Base-by-base conservation (phyloP, 371 early-diverging fungal genomes). In the Encephalitozoon cuniculi region DNA sequence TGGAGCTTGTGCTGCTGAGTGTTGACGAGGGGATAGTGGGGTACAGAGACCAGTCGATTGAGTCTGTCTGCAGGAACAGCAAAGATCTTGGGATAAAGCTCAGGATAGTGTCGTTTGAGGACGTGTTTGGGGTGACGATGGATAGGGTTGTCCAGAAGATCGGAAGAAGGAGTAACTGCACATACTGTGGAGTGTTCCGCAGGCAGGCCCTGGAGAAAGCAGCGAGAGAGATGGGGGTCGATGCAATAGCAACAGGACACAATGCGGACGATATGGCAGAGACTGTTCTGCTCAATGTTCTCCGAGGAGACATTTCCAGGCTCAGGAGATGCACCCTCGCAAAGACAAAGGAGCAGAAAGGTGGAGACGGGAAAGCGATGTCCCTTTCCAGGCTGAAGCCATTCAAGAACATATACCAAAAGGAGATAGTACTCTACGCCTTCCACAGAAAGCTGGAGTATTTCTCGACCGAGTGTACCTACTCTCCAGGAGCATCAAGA, bases 231-330 rank as follows among this genome's bases (percentile, higher is more conserved):
- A 86, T 95, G 43, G 88, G 89, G 18, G 93, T 92, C 0, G 89
- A 94, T 79, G 94, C 93, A 81, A 94, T 98, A 79, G 94, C 95
- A 4, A 97, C 97, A 0, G 99, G 99, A 4, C 99, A 98, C 79
- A 98, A 98, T 87, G 97, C 99, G 1, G 99, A 98, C 85, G 99
- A 98, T 87, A 92, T 97, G 74, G 99, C 99, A 18, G 99, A 98
- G 85, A 98, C 99, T 0, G 91, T 97, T 3, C 84, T 98, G 70
- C 93, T 98, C 94, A 98, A 98, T 87, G 89, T 97, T 26, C 87
- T 97, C 70, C 89, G 99, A 59, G 99, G 99, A 49, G 99, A 98
- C 86, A 85, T 93, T 71, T 91, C 93, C 12, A 88, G 97, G 64
- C 86, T 98, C 32, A 89, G 89, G 53, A 85, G 96, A 74, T 97